Evolutionary conservation across 2,329 filamentous ascomycete species (phyloP).

Genomic region (Onygena corvina): DNA sequence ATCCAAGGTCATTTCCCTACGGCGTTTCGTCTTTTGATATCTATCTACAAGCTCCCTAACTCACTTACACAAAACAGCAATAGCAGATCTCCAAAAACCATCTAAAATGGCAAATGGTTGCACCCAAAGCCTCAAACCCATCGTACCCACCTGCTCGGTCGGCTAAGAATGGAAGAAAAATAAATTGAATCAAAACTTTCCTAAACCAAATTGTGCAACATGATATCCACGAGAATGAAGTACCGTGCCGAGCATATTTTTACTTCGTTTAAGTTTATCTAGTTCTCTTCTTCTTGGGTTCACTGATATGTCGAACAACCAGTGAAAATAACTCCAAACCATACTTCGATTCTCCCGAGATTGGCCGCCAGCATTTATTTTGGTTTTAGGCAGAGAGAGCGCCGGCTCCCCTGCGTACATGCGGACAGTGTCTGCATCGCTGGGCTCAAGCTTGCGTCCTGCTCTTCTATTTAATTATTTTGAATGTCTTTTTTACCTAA

Average conservation of each 20-base stretch:
- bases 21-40: not conserved
- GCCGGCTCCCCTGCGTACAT: not conserved
- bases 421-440: slow-evolving; percentile 8
- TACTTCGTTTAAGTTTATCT: slow-evolving; percentile 4
- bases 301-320: slow-evolving; percentile 1
- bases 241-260: slow-evolving; percentile 10
- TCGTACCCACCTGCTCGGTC: slow-evolving; percentile 6
- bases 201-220: slow-evolving; percentile 28
- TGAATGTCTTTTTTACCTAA: slow-evolving; percentile 6
- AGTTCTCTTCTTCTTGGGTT: slow-evolving; percentile 7
- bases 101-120: slow-evolving; percentile 32
- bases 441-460: slow-evolving; percentile 14
- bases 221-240: slow-evolving; percentile 20
- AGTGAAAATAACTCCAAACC: slow-evolving; percentile 5
- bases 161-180: not conserved
- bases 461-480: slow-evolving; percentile 8
- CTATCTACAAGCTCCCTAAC: not conserved
- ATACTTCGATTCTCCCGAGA: slow-evolving; percentile 29
- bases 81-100: slow-evolving; percentile 42
- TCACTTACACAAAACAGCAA: slow-evolving; percentile 28
- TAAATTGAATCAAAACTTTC: slow-evolving; percentile 9
- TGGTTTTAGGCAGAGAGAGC: slow-evolving; percentile 27
- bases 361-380: slow-evolving; percentile 32
- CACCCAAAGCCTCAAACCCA: slow-evolving; percentile 20
- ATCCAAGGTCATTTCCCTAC: slow-evolving; percentile 16